A percentile compares a stretch with the other conserved stretches of the same genome.
Conservation (phyloP, 331 rosid species). For the Pyrus hybrid region DNA sequence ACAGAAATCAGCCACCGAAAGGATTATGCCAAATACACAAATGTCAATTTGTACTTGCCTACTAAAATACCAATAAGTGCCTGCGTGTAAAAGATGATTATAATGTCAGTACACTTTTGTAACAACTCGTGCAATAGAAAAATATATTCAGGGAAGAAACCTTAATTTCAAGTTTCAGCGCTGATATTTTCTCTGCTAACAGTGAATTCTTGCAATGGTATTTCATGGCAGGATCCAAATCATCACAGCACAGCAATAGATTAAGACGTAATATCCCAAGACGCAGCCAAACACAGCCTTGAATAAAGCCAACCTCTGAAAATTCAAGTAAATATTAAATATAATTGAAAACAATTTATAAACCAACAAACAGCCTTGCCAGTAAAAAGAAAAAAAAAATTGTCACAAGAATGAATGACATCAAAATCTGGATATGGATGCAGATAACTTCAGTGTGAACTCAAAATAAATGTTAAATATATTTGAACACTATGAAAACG, state of each 20-base stretch:
- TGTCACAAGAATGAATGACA: not conserved
- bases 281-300: constrained; percentile 69
- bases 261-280: constrained; percentile 68
- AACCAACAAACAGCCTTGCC: not conserved
- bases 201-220: constrained; percentile 55
- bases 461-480: not conserved
- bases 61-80: not conserved
- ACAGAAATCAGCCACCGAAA: not conserved
- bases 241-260: constrained; percentile 66
- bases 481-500: not conserved
- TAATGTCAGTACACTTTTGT: not conserved
- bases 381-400: not conserved
- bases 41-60: not conserved
- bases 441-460: not conserved
- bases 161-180: constrained; percentile 75
- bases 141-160: constrained; percentile 22
- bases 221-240: constrained; percentile 80
- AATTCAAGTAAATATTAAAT: not conserved
- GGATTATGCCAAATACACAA: not conserved
- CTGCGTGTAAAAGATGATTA: not conserved
- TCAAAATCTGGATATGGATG: not conserved
- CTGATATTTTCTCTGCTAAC: constrained; percentile 51
- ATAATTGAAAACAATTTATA: not conserved
- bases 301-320: constrained; percentile 36
- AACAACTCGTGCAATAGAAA: not conserved